Evolutionary conservation across 2,329 filamentous ascomycete species (phyloP).

Genomic region (Neodidymelliopsis sp.): DNA sequence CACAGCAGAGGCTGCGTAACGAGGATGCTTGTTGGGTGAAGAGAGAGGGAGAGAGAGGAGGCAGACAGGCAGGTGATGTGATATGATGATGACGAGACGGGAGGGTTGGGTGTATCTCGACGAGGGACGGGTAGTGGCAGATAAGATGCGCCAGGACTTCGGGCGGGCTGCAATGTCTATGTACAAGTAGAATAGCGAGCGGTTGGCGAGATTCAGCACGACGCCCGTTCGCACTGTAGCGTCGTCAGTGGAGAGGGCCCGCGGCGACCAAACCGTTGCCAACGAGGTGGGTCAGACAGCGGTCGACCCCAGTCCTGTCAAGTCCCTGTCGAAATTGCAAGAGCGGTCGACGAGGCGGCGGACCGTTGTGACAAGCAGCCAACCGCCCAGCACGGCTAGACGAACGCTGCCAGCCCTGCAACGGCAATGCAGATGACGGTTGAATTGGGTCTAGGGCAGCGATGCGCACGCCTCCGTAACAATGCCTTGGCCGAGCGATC

Average conservation of each 20-base stretch:
- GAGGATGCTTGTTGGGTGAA: conserved; percentile 21
- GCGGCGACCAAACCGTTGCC: conserved; percentile 46
- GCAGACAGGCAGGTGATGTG: conserved; percentile 1
- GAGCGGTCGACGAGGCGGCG: conserved; percentile 46
- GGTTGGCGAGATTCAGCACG: conserved; percentile 48
- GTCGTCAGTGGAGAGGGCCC: conserved; percentile 38
- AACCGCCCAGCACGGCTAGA: conserved; percentile 40
- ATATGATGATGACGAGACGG: conserved; percentile 35
- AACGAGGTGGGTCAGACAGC: conserved; percentile 50
- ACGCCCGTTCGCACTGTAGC: conserved; percentile 44
- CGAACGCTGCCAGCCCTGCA: conserved; percentile 44
- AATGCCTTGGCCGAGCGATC: conserved; percentile 48
- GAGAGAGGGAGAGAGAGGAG: conserved; percentile 8
- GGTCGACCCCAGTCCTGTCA: conserved; percentile 37
- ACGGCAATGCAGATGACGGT: conserved; percentile 52
- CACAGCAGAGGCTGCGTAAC: conserved; percentile 48
- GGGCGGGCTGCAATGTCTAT: conserved; percentile 49
- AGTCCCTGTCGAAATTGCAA: conserved; percentile 48
- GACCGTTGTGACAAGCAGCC: conserved; percentile 48
- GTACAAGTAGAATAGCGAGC: conserved; percentile 37
- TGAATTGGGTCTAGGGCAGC: conserved; percentile 38
- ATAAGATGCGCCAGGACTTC: conserved; percentile 44
- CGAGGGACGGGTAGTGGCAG: conserved; percentile 38
- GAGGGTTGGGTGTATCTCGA: conserved; percentile 14
- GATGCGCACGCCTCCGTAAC: conserved; percentile 43